A percentile compares a stretch with the other conserved stretches of the same genome.
Evolutionary conservation across 192 early-diverging fungal species (phyloP).

Genomic region (Mortierella alpina): DNA sequence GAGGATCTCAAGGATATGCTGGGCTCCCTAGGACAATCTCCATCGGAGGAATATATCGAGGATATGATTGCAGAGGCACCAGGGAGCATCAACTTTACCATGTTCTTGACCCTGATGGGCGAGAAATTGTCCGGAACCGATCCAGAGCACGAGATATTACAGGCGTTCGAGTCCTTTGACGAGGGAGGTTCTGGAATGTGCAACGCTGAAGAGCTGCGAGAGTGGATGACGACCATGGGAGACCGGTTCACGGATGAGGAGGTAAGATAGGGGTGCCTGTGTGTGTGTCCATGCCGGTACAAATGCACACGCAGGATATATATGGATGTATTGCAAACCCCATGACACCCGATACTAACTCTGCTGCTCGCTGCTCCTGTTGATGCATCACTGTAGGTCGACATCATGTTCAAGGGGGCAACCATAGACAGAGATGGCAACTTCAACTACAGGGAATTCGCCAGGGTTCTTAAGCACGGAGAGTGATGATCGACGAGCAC

Average conservation of each 20-base stretch:
- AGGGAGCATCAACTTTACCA: constrained; percentile 95
- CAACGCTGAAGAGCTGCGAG: constrained; percentile 81
- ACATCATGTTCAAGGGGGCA: constrained; percentile 93
- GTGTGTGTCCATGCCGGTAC: not conserved
- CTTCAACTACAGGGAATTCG: constrained; percentile 95
- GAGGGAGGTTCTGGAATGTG: constrained; percentile 84
- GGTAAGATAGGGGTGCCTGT: constrained; percentile 52
- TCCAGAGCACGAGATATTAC: constrained; percentile 88
- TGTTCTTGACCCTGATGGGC: constrained; percentile 96
- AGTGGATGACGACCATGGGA: constrained; percentile 93
- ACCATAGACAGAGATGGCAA: constrained; percentile 78
- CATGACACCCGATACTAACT: not conserved
- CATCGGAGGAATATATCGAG: constrained; percentile 85
- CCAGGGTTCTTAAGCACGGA: constrained; percentile 94
- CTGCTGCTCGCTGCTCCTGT: not conserved
- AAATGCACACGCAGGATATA: not conserved
- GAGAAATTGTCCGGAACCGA: constrained; percentile 94
- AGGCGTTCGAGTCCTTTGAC: constrained; percentile 96
- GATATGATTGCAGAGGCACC: constrained; percentile 91
- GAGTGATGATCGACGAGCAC: constrained; percentile 56
- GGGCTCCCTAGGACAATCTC: constrained; percentile 49
- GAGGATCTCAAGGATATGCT: constrained; percentile 89
- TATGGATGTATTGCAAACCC: too few species aligned
- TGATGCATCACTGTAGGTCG: constrained; percentile 64
- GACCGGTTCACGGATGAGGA: constrained; percentile 94